Percentiles rank a stretch among this genome's conserved stretches.
Conservation (phyloP, 768 basidiomycete species). For the Agrocybe praecox region DNA sequence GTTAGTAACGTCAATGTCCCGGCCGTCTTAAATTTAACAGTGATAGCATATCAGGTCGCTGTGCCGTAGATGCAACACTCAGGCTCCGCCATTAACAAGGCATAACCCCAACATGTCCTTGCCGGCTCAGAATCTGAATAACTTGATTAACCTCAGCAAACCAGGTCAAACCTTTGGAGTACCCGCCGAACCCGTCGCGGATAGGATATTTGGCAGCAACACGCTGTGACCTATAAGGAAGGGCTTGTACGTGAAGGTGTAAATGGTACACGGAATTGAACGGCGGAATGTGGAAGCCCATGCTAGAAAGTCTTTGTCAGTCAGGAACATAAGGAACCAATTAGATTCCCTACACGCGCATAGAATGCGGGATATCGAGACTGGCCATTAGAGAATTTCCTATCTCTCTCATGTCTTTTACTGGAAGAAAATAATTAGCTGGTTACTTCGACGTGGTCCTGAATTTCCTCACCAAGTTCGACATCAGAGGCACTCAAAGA, state of each 20-base stretch:
- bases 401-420: conserved; percentile 36
- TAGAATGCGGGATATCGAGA: conserved; percentile 38
- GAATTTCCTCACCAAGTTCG: conserved; percentile 42
- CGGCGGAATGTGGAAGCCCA: conserved; percentile 85
- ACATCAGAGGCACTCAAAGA: conserved; percentile 46
- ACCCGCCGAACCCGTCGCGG: conserved; percentile 33
- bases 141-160: conserved; percentile 68
- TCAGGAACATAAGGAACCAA: conserved; percentile 3
- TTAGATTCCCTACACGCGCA: conserved; percentile 44
- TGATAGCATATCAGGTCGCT: background rate
- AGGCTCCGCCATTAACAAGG: conserved; percentile 39
- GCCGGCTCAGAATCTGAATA: conserved; percentile 58
- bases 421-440: conserved; percentile 19
- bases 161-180: conserved; percentile 72
- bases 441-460: background rate
- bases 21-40: background rate
- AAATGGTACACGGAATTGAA: conserved; percentile 74
- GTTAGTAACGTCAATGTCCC: background rate
- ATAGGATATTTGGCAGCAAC: conserved; percentile 52
- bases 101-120: conserved; percentile 47
- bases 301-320: conserved; percentile 38
- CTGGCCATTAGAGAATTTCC: conserved; percentile 56
- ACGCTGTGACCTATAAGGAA: conserved; percentile 57
- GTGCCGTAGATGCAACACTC: conserved; percentile 4
- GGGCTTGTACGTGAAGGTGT: conserved; percentile 71